phyloP scores from a whole-genome alignment of 441 rosid genomes.

The Populus hybrid region DNA sequence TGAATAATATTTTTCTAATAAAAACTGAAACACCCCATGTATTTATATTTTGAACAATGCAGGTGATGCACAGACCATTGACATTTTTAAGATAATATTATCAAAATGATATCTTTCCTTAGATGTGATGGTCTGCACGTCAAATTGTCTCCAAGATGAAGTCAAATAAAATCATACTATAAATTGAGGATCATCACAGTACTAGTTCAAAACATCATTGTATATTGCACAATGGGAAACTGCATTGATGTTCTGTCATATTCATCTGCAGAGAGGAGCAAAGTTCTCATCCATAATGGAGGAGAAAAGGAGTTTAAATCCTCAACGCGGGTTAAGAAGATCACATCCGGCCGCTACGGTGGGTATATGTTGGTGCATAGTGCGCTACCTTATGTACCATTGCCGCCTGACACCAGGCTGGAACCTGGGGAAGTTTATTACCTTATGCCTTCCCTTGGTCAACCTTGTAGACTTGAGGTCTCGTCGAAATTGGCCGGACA shows the following conservation, averaged over 20 bases:
- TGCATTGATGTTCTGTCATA: slow-evolving; percentile 27
- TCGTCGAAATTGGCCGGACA: slow-evolving; percentile 4
- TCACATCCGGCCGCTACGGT: slow-evolving; percentile 20
- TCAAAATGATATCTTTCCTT: background rate
- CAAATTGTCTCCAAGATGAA: slow-evolving; percentile 21
- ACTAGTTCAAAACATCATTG: slow-evolving; percentile 6
- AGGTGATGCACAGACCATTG: background rate
- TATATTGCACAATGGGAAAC: slow-evolving; percentile 43
- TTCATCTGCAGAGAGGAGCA: slow-evolving; percentile 17
- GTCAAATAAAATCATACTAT: slow-evolving; percentile 13
- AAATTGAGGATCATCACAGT: background rate
- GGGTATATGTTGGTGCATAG: slow-evolving; percentile 24
- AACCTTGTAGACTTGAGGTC: background rate
- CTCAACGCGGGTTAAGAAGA: slow-evolving; percentile 20
- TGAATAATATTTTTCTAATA: no score
- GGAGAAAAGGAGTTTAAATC: slow-evolving; percentile 28
- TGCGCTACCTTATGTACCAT: slow-evolving; percentile 21
- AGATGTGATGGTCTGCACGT: slow-evolving; percentile 43
- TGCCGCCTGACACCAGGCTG: slow-evolving; percentile 22
- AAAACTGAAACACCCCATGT: no score
- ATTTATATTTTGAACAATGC: background rate
- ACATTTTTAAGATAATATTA: background rate
- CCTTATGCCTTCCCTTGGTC: slow-evolving; percentile 17
- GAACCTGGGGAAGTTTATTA: slow-evolving; percentile 27
- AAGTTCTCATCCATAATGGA: slow-evolving; percentile 24